Evolutionary conservation across 768 basidiomycete genomes (phyloP).

Genomic region (Tulasnella sp.): DNA sequence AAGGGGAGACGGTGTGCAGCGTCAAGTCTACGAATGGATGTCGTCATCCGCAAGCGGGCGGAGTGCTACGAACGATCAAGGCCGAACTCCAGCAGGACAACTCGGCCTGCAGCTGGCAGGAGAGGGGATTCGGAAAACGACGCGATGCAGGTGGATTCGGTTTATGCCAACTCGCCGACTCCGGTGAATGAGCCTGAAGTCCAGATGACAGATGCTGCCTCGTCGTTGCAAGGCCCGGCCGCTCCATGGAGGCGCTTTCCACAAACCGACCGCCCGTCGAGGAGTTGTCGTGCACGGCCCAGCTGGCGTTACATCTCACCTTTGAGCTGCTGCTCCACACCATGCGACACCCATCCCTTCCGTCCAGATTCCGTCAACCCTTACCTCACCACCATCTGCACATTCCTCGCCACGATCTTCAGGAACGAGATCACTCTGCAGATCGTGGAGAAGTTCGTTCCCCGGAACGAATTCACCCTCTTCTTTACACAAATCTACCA

Average conservation of each 20-base stretch:
- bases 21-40: constrained; percentile 48
- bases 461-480: constrained; percentile 66
- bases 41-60: neutral
- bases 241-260: constrained; percentile 22
- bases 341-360: constrained; percentile 54
- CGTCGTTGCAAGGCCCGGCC: neutral
- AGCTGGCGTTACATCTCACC: constrained; percentile 66
- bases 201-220: no score
- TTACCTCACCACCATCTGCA: constrained; percentile 77
- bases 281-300: constrained; percentile 59
- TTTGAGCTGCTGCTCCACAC: constrained; percentile 69
- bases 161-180: neutral
- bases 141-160: constrained; percentile 58
- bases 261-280: neutral
- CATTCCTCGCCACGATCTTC: constrained; percentile 74
- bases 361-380: constrained; percentile 61
- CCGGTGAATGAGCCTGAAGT: constrained; percentile 28
- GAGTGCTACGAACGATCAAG: neutral
- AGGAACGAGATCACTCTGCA: constrained; percentile 54
- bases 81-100: neutral
- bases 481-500: constrained; percentile 46
- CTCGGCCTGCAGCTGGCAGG: constrained; percentile 27
- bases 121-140: constrained; percentile 36
- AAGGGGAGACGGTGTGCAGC: constrained; percentile 57
- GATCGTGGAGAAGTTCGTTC: constrained; percentile 66